Evolutionary conservation across 208 protist genomes (phyloP).

Genomic region (Eutreptiella sp.): DNA sequence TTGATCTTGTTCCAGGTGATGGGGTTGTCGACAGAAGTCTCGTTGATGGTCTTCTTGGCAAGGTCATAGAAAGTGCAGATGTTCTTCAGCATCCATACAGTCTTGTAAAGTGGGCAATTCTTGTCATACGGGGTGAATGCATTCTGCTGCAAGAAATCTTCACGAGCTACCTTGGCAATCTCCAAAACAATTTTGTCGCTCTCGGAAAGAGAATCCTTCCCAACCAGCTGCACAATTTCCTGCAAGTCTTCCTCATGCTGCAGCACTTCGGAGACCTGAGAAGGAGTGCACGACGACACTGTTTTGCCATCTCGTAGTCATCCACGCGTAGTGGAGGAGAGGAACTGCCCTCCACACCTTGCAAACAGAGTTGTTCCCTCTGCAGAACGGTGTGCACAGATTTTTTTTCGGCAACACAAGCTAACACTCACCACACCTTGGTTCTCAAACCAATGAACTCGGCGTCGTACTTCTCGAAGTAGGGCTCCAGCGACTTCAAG

Average conservation of each 20-base stretch:
- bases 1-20: constrained; percentile 90
- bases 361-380: neutral
- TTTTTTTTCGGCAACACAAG: too few relatives aligned
- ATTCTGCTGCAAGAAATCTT: constrained; percentile 99
- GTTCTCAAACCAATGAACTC: constrained; percentile 91
- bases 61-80: constrained; percentile 95
- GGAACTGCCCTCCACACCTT: too few relatives aligned
- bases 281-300: too few relatives aligned
- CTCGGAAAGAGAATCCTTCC: constrained; percentile 99
- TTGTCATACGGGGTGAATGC: constrained; percentile 96
- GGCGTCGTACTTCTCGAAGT: constrained; percentile 90
- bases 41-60: constrained; percentile 74
- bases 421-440: too few relatives aligned
- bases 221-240: constrained; percentile 99
- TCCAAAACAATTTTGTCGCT: constrained; percentile 98
- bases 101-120: constrained; percentile 97
- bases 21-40: constrained; percentile 81
- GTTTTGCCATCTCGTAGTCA: too few relatives aligned
- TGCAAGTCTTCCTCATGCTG: constrained; percentile 98
- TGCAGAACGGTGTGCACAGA: neutral
- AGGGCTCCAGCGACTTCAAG: constrained; percentile 89
- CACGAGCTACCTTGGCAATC: constrained; percentile 97
- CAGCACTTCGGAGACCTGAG: constrained; percentile 89
- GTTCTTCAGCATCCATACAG: constrained; percentile 95
- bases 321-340: constrained; percentile 3